Evolutionary conservation across 139 green algal genomes (phyloP).

Genomic region (Trebouxia sp.): DNA sequence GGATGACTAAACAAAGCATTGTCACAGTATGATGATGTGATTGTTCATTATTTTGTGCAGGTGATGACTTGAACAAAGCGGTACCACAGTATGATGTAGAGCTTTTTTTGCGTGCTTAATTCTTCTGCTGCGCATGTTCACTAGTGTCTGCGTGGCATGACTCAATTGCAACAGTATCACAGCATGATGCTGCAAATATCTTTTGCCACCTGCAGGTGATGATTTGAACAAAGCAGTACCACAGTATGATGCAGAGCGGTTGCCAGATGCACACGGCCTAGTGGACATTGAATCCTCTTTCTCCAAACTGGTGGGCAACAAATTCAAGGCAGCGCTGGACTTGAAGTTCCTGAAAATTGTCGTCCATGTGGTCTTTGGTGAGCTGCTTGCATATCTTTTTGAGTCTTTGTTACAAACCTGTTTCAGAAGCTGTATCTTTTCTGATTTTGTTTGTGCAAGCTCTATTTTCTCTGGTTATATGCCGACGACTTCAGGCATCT

Average conservation of each 20-base stretch:
- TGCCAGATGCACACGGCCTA: conserved; percentile 42
- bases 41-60: no score
- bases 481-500: no score
- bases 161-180: not conserved
- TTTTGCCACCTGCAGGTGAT: conserved; percentile 12
- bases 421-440: not conserved
- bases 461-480: no score
- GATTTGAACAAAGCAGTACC: conserved; percentile 35
- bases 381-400: not conserved
- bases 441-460: not conserved
- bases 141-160: no score
- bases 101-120: no score
- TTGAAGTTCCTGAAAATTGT: not conserved
- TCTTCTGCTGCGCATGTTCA: no score
- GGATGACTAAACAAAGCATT: no score
- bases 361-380: not conserved
- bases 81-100: no score
- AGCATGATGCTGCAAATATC: not conserved
- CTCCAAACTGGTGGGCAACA: conserved; percentile 47
- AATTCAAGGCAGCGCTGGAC: not conserved
- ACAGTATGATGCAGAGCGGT: conserved; percentile 37
- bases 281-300: conserved; percentile 38
- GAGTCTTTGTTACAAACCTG: not conserved
- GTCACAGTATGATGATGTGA: no score
- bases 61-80: no score